Evolutionary conservation across 2,329 filamentous ascomycete genomes (phyloP), one percentile per base, ranked within the genome.

Genomic region (Talaromyces sp.): DNA sequence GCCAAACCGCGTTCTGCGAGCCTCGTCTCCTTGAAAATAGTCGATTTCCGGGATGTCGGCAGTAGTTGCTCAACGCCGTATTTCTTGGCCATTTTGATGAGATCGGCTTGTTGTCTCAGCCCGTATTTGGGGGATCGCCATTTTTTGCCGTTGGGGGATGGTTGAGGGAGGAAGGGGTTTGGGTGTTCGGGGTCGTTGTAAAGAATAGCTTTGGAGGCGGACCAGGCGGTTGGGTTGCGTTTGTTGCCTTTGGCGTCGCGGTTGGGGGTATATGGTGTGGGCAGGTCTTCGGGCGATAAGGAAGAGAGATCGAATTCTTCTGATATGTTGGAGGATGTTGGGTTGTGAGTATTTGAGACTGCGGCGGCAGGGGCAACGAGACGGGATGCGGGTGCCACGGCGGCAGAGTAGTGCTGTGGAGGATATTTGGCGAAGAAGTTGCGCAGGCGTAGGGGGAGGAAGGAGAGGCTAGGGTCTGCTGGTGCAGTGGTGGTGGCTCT

Each of bases 401-500:
- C 69, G 31, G 77, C 74, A 61, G 76, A 82, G 72, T 77, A 86
- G 71, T 71, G 75, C 75, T 73, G 85, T 57, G 94, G 93, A 49
- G 95, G 95, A 78, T 94, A 97, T 69, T 91, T 90, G 65, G 90
- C 90, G 79, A 99, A 90, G 85, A 99, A 97, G 73, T 88, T 88
- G 74, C 90, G 86, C 54, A 99, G 86, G 47, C 89, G 89, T 62
- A 86, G 83, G 9, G 93, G 95, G 47, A 98, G 87, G 27, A 70
- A 63, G 67, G 62, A 69, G 56, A 73, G 45, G 22, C 22, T 57
- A n/a, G 61, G 31, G 13, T 43, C 31, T 45, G 27, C 27, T 47
- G 61, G n/a, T 41, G 60, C 25, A 6, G 61, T 63, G 45, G 47
- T 49, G 49, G 39, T 27, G 49, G 39, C 17, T 49, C 17, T 52